Percentiles rank a stretch among this genome's conserved stretches.
Evolutionary conservation across 2,329 filamentous ascomycete genomes (phyloP).

Genomic region (Neonectria ditissima): DNA sequence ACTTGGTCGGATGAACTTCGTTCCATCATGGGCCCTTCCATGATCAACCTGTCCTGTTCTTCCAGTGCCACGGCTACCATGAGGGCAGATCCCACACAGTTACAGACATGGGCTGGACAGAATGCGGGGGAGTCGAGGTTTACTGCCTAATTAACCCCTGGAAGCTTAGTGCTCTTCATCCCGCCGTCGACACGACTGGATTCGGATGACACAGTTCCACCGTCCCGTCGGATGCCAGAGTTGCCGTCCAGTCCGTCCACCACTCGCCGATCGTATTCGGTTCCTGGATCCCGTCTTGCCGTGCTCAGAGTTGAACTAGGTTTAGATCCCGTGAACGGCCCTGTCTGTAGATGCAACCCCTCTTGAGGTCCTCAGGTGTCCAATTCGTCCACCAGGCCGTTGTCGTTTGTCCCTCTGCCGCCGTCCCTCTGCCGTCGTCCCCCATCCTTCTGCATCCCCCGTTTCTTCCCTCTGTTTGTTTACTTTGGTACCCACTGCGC

Average conservation of each 20-base stretch:
- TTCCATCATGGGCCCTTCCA: no score
- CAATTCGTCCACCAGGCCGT: neutral
- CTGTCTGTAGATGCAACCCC: neutral
- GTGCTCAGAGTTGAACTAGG: no score
- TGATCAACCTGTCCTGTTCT: no score
- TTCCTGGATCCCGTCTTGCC: neutral
- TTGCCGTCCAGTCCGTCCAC: neutral
- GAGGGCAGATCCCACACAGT: neutral
- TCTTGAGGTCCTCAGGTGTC: neutral
- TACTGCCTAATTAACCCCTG: neutral
- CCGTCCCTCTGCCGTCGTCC: neutral
- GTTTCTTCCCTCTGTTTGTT: neutral
- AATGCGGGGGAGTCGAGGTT: neutral
- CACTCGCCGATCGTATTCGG: constrained; percentile 23
- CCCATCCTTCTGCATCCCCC: neutral
- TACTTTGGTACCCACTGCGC: constrained; percentile 6
- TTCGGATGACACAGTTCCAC: neutral
- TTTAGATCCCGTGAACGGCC: neutral
- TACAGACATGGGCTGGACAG: no score
- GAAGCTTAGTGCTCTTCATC: neutral
- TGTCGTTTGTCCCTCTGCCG: neutral
- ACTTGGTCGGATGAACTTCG: neutral
- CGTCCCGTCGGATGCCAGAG: neutral
- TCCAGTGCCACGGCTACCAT: no score
- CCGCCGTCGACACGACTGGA: neutral